Evolutionary conservation across 441 rosid genomes (phyloP), one percentile per base, ranked within the genome.

Genomic region (Euphorbia corollata): DNA sequence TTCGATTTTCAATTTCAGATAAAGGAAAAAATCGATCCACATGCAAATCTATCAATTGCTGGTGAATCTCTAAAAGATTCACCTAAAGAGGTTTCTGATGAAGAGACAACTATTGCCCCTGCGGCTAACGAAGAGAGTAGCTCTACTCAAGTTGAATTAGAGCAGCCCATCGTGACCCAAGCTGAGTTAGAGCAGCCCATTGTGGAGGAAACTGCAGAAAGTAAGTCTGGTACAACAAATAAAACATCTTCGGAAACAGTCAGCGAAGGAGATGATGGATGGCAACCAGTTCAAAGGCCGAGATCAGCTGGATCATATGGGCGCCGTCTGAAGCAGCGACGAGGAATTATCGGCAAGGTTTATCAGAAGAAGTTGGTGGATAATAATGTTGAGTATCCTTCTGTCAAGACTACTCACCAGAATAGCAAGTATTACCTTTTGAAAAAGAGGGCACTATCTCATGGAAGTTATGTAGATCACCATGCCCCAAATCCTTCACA

Each of bases 211-310:
- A 51, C 80, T 72, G 27, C 36, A 72, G 82, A 77, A 61, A 75
- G 64, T 65, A 80, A 67, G 66, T 68, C 69, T 72, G 74, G 53
- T 56, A 63, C 24, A 65, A 75, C 15, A 74, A 78, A 57, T 66
- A 81, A 81, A 71, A 77, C 32, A 68, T 72, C 69, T 27, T 59
- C 78, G 23, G 91, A 85, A 78, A 74, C 81, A 59, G 86, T 74
- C 62, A 79, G 81, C 67, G 97, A 88, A 80, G 92, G 89, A 66
- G 92, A 87, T 71, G 98, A 88, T 72, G 98, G 98, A 57, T 95
- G 99, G 99, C 99, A 95, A 77, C 82, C 98, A 3, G 99, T 87
- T 78, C 99, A 92, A 72, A 88, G 97, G 84, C 90, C 82, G 23
- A 87, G 92, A 80, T 87, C 96, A 63, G 86, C 88, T 75, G 88